Base-by-base conservation (phyloP, 2,329 filamentous ascomycete genomes). In the Ophiostoma ips region DNA sequence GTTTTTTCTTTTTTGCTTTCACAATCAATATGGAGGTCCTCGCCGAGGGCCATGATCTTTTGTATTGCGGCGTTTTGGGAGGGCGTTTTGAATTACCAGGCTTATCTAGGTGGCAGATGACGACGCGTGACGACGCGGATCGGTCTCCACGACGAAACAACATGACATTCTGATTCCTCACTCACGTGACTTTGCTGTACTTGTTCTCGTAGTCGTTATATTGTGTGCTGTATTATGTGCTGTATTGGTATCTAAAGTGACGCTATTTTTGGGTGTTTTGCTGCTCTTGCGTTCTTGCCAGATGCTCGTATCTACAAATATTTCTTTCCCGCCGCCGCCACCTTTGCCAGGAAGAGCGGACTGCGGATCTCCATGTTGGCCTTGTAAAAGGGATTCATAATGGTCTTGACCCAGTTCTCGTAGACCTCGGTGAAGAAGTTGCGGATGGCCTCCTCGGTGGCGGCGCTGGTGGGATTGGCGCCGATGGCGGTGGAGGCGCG, bases 371-470 rank as follows among this genome's bases (percentile, higher is more conserved):
- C 82, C 73, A 84, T 84, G 56, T 94, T 90, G 50, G 83, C 79
- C 49, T 76, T 75, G 70, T 95, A 96, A 65, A 98, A 98, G 0
- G 92, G 92, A 62, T 81, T 96, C 92, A 98, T 96, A 52, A 89
- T 81, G 12, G 89, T 86, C 74, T 98, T 98, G 56, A 95, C 79
- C 83, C 90, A 98, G 58, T 82, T 87, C 68, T 98, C 92, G 68
- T 95, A 96, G 12, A 95, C 85, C 63, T 98, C 92, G 15, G 77
- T 75, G 70, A 98, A 95, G 70, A 96, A 98, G 66, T 87, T 87
- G 63, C 87, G 81, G 59, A 96, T 85, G 5, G 92, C 90, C 69
- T 98, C 92, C 68, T 98, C 92, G 5, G 90, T 94, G 63, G 90
- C 87, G 6, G 87, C 83, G 52, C 83, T 85, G 3, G 83, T 90